Evolutionary conservation across 352 stramenopile genomes (phyloP).

Genomic region (Globisporangium canariense): DNA sequence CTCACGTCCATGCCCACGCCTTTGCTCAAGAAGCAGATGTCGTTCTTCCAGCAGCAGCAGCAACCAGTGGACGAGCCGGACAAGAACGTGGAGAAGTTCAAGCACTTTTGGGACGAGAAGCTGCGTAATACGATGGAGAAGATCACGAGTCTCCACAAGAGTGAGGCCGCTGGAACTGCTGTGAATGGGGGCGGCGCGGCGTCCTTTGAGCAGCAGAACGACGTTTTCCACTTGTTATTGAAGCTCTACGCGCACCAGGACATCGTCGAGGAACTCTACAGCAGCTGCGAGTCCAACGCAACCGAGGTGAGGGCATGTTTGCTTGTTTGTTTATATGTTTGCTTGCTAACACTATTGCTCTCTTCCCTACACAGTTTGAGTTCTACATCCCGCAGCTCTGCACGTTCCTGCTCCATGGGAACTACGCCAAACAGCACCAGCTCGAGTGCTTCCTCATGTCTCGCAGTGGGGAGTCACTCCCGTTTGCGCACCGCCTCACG

Average conservation of each 20-base stretch:
- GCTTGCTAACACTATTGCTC: background rate
- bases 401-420: slow-evolving; percentile 81
- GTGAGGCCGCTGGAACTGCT: slow-evolving; percentile 5
- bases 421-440: slow-evolving; percentile 81
- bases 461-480: slow-evolving; percentile 70
- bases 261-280: slow-evolving; percentile 75
- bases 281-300: slow-evolving; percentile 56
- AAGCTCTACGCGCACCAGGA: slow-evolving; percentile 83
- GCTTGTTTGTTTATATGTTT: background rate
- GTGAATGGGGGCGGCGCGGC: background rate
- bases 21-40: background rate
- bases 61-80: slow-evolving; percentile 14
- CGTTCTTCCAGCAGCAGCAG: background rate
- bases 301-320: slow-evolving; percentile 23
- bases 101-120: slow-evolving; percentile 78
- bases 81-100: slow-evolving; percentile 64
- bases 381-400: slow-evolving; percentile 90
- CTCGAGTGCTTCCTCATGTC: slow-evolving; percentile 87
- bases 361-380: slow-evolving; percentile 42
- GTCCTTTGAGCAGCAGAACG: slow-evolving; percentile 22
- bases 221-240: slow-evolving; percentile 73
- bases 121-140: slow-evolving; percentile 58
- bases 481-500: slow-evolving; percentile 79
- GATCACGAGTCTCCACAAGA: slow-evolving; percentile 31
- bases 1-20: slow-evolving; percentile 33